Percentiles rank a stretch among this genome's conserved stretches.
Conservation (phyloP, 2,329 filamentous ascomycete genomes). For the Claviceps arundinis region DNA sequence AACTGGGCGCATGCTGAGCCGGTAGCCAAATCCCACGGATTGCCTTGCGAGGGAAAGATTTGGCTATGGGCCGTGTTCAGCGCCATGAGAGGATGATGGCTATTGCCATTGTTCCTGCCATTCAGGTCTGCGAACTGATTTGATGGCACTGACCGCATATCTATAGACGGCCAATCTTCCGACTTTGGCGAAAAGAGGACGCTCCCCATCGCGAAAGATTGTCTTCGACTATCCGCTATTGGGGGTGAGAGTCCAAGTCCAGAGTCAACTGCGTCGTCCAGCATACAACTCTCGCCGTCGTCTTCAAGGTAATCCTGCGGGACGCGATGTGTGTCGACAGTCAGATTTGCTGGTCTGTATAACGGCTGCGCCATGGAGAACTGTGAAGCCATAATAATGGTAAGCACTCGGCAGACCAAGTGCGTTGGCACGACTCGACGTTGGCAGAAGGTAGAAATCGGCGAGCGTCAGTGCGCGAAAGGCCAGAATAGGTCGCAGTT, state of each 20-base stretch:
- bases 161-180: slow-evolving; percentile 49
- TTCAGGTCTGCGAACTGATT: slow-evolving; percentile 46
- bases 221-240: slow-evolving; percentile 48
- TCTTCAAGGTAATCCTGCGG: slow-evolving; percentile 45
- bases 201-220: slow-evolving; percentile 44
- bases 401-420: background rate
- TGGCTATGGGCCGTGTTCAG: slow-evolving; percentile 38
- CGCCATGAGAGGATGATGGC: slow-evolving; percentile 52
- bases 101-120: slow-evolving; percentile 39
- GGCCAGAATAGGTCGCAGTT: background rate
- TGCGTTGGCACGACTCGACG: background rate
- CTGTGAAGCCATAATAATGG: slow-evolving; percentile 34
- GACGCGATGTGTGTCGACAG: slow-evolving; percentile 39
- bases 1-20: slow-evolving; percentile 60
- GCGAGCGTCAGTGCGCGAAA: background rate
- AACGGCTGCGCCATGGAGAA: slow-evolving; percentile 33
- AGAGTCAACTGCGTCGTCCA: slow-evolving; percentile 50
- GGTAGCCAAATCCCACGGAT: slow-evolving; percentile 50
- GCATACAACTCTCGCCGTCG: slow-evolving; percentile 40
- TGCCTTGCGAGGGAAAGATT: slow-evolving; percentile 25
- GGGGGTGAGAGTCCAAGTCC: slow-evolving; percentile 49
- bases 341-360: slow-evolving; percentile 36
- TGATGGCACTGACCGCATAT: slow-evolving; percentile 50
- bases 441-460: background rate
- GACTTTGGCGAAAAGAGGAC: slow-evolving; percentile 52